Evolutionary conservation across 1,284 basidiomycete species (phyloP).

Genomic region (Chondrostereum purpureum): DNA sequence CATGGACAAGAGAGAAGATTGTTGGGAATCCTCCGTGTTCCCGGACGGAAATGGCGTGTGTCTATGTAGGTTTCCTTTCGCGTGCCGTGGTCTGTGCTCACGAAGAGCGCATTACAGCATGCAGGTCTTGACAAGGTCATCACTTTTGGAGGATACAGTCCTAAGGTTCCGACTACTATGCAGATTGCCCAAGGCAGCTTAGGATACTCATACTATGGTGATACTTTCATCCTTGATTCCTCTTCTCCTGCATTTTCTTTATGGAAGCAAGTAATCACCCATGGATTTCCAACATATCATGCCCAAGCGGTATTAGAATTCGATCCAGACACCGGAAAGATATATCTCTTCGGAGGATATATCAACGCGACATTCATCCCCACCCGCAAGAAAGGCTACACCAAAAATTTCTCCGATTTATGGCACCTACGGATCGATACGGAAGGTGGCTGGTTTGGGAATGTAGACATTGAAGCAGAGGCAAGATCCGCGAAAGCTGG

Average conservation of each 20-base stretch:
- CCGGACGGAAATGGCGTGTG: conserved; percentile 29
- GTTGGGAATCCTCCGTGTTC: conserved; percentile 31
- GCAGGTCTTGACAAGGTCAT: conserved; percentile 27
- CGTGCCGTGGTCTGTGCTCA: not conserved
- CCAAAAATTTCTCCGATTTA: conserved; percentile 29
- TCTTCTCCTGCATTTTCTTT: conserved; percentile 13
- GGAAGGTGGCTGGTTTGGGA: conserved; percentile 27
- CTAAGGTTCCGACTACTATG: conserved; percentile 9
- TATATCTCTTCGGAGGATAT: conserved; percentile 32
- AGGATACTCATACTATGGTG: conserved; percentile 27
- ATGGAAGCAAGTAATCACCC: conserved; percentile 23
- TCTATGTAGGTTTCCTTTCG: conserved; percentile 23
- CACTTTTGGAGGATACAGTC: conserved; percentile 34
- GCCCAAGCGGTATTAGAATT: conserved; percentile 19
- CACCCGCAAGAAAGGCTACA: conserved; percentile 20
- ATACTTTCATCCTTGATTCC: conserved; percentile 26
- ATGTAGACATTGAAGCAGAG: conserved; percentile 31
- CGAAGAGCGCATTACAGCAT: conserved; percentile 21
- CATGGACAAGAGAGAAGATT: conserved; percentile 31
- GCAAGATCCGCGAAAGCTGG: conserved; percentile 28
- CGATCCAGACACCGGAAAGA: conserved; percentile 22
- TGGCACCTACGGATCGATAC: conserved; percentile 34
- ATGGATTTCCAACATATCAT: conserved; percentile 29
- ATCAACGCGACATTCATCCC: conserved; percentile 30
- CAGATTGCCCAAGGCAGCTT: not conserved